Conservation (phyloP, 148 eudicot genomes). For the Simmondsia chinensis region DNA sequence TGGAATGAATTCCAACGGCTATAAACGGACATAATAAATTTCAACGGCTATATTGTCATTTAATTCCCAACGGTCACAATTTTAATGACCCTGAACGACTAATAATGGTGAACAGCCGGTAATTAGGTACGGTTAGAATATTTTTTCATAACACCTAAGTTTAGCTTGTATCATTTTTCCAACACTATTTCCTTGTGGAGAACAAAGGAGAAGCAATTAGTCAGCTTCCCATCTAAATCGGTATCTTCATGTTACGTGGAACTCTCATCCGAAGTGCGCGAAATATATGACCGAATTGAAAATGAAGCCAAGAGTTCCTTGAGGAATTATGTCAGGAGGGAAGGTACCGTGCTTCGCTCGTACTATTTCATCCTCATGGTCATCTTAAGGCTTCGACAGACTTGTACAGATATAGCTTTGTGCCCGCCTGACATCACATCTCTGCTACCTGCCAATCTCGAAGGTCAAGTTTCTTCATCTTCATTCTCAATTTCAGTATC, state of each 20-base stretch:
- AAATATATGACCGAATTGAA: constrained; percentile 83
- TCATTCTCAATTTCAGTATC: not conserved
- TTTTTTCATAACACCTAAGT: no score
- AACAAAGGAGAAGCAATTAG: constrained; percentile 66
- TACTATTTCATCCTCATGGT: constrained; percentile 69
- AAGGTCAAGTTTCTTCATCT: no score
- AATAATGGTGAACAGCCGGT: no score
- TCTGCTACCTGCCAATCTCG: constrained; percentile 57
- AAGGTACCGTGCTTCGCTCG: constrained; percentile 44
- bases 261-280: constrained; percentile 72
- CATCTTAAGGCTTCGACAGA: constrained; percentile 86
- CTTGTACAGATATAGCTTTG: constrained; percentile 70
- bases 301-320: constrained; percentile 65
- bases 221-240: constrained; percentile 59
- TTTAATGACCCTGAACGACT: no score
- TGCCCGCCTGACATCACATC: constrained; percentile 75
- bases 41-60: no score
- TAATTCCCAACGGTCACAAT: no score
- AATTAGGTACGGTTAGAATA: no score
- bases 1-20: no score
- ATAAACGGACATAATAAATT: no score
- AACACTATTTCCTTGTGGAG: constrained; percentile 91
- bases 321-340: constrained; percentile 35
- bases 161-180: no score
- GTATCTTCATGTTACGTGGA: constrained; percentile 57